phyloP scores from a whole-genome alignment of 495 filamentous ascomycete genomes.

The Hypomontagnella monticulosa region DNA sequence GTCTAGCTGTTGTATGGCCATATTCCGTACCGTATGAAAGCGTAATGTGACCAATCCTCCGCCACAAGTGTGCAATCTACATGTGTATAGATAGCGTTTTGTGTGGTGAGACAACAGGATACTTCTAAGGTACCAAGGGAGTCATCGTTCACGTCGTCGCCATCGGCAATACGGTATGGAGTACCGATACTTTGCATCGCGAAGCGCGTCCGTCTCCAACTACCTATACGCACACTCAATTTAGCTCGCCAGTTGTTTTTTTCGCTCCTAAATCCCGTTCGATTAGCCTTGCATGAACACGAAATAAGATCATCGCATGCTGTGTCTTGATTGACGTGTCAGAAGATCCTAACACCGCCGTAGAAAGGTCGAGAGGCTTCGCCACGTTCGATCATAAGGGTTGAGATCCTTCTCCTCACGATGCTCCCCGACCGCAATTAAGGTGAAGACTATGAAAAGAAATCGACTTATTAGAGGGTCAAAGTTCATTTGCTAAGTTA shows the following conservation, averaged over 20 bases:
- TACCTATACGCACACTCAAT: no score
- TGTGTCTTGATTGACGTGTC: conserved; percentile 24
- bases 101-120: background rate
- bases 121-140: background rate
- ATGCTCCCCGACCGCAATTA: background rate
- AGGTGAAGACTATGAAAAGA: background rate
- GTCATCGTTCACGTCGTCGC: background rate
- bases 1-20: background rate
- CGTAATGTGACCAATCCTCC: no score
- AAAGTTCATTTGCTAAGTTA: background rate
- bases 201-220: no score
- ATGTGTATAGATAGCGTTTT: no score
- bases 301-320: conserved; percentile 12
- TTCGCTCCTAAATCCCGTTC: background rate
- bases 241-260: background rate
- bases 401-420: conserved; percentile 15
- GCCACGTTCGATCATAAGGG: conserved; percentile 24
- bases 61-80: no score
- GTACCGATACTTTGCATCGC: conserved; percentile 1
- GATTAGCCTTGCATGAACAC: conserved; percentile 6
- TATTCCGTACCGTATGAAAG: no score
- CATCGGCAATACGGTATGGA: conserved; percentile 1
- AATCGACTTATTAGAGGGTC: background rate
- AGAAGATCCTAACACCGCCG: conserved; percentile 10
- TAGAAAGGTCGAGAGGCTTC: conserved; percentile 10